Evolutionary conservation across 2,329 filamentous ascomycete genomes (phyloP).

Genomic region (Fusarium annulatum): DNA sequence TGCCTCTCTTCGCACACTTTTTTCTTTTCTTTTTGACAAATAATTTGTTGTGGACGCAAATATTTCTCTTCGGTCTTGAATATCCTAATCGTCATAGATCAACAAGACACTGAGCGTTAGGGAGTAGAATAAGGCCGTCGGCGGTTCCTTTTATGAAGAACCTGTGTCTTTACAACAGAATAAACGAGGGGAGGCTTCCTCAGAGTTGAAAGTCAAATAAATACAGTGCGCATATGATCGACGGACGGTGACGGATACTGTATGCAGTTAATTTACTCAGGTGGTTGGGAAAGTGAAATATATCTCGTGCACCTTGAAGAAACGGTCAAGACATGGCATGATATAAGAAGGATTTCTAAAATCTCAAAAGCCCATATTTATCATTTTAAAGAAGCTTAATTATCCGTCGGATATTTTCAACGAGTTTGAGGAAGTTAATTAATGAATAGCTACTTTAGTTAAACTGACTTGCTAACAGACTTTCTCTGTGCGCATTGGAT

Average conservation of each 20-base stretch:
- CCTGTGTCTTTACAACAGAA: neutral
- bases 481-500: neutral
- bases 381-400: neutral
- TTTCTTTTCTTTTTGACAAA: neutral
- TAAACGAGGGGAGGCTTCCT: neutral
- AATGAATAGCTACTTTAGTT: neutral
- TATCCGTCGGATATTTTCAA: neutral
- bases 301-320: neutral
- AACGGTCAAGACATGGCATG: neutral
- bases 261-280: neutral
- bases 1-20: conserved; percentile 1
- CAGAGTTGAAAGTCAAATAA: neutral
- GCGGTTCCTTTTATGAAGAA: conserved; percentile 21
- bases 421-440: neutral
- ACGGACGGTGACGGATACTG: neutral
- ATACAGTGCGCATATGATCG: neutral
- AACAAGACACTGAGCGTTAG: conserved; percentile 1
- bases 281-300: conserved; percentile 2
- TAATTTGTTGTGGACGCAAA: neutral
- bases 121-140: conserved; percentile 22
- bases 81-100: conserved; percentile 19
- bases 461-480: neutral
- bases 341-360: neutral
- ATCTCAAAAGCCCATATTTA: neutral
- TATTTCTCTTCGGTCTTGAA: conserved; percentile 18